phyloP scores from a whole-genome alignment of 345 rosid genomes.

The Camelina laxa region DNA sequence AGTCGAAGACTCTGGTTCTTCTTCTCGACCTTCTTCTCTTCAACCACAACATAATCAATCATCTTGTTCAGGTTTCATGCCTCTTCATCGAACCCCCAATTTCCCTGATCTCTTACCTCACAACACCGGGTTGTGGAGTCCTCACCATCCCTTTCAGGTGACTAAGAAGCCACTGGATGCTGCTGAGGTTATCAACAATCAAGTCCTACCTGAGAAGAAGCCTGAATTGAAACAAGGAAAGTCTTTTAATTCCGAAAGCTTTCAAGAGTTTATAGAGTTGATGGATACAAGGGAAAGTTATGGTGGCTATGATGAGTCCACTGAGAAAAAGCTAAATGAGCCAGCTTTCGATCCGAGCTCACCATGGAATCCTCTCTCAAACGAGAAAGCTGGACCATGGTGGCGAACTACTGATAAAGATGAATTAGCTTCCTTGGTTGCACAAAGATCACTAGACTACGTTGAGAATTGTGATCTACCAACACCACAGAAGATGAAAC shows the following conservation, averaged over 20 bases:
- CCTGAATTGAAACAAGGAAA: conserved; percentile 25
- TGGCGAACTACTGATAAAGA: conserved; percentile 81
- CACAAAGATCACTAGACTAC: conserved; percentile 71
- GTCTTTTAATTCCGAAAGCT: conserved; percentile 39
- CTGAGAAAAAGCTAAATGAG: conserved; percentile 48
- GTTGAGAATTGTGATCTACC: conserved; percentile 92
- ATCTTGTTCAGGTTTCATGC: conserved; percentile 55
- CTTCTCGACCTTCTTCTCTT: conserved; percentile 44
- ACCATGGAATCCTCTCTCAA: conserved; percentile 61
- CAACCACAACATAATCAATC: conserved; percentile 52
- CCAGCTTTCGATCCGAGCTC: conserved; percentile 52
- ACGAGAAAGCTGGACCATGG: conserved; percentile 79
- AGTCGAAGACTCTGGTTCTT: conserved; percentile 55
- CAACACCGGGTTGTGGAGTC: conserved; percentile 76
- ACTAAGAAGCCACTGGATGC: conserved; percentile 47
- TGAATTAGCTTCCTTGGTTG: conserved; percentile 85
- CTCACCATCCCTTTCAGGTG: conserved; percentile 51
- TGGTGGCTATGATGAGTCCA: conserved; percentile 47
- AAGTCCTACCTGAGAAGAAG: conserved; percentile 37
- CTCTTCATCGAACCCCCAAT: conserved; percentile 56
- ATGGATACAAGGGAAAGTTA: conserved; percentile 49
- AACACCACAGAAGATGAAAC: conserved; percentile 67
- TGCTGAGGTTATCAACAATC: conserved; percentile 49
- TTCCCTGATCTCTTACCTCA: conserved; percentile 55
- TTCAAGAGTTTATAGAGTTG: conserved; percentile 51